These are phyloP conservation scores for Pharus latifolius DNA, from an alignment of 176 grass and related monocot species.

Conservation along the genomic window DNA sequence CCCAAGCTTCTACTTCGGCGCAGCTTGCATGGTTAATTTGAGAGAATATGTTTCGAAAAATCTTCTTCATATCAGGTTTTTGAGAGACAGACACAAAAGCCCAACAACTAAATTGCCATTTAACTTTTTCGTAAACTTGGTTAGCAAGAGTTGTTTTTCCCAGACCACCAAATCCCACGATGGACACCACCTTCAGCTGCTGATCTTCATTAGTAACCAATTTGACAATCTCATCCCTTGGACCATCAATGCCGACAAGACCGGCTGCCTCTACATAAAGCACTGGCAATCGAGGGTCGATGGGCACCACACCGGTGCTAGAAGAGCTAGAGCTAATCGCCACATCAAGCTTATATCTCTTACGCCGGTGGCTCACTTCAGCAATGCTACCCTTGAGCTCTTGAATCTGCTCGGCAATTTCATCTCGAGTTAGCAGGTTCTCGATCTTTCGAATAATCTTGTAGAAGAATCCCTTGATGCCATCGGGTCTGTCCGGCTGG, in stretches of 20 bases:
- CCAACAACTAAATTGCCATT: background rate
- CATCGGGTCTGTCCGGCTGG: background rate
- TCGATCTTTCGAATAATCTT: background rate
- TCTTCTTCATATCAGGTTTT: conserved; percentile 5
- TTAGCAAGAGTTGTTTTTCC: conserved; percentile 1
- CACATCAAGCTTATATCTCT: conserved; percentile 2
- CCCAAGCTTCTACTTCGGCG: background rate
- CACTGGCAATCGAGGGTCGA: background rate
- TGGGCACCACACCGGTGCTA: background rate
- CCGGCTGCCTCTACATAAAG: background rate
- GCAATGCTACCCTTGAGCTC: background rate
- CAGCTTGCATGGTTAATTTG: background rate
- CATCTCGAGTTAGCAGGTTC: background rate
- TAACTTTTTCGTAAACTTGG: background rate
- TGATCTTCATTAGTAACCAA: background rate
- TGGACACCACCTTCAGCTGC: background rate
- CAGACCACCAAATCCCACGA: background rate
- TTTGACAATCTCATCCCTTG: background rate
- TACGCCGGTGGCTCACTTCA: background rate
- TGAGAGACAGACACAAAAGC: conserved; percentile 8
- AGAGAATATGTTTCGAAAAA: background rate
- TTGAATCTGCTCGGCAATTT: background rate
- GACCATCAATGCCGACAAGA: background rate
- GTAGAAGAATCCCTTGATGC: background rate
- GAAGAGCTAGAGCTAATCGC: background rate